Evolutionary conservation across 176 grass and related monocot species (phyloP).

Genomic region (Zea mays): Zm-B73-REFERENCE-NAM-5.0 NC_050097.1:26440001-26440500

Average conservation of each 20-base stretch:
- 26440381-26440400: conserved; percentile 56
- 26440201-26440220: background rate
- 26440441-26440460: conserved; percentile 99
- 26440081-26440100: too few species aligned
- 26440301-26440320: conserved; percentile 32
- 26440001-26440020: too few species aligned
- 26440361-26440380: conserved; percentile 43
- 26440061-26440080: too few species aligned
- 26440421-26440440: conserved; percentile 76
- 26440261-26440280: conserved; percentile 61
- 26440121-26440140: too few species aligned
- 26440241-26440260: background rate
- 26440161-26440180: background rate
- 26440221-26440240: background rate
- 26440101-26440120: too few species aligned
- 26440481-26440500: conserved; percentile 45
- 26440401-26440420: conserved; percentile 27
- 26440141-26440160: background rate
- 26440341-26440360: conserved; percentile 41
- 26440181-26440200: background rate
- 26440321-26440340: conserved; percentile 53
- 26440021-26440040: too few species aligned
- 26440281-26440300: background rate
- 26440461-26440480: conserved; percentile 53
- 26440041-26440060: too few species aligned